Base-by-base conservation (phyloP, 106 monocot genomes). In the Dactylorhiza incarnata region DNA sequence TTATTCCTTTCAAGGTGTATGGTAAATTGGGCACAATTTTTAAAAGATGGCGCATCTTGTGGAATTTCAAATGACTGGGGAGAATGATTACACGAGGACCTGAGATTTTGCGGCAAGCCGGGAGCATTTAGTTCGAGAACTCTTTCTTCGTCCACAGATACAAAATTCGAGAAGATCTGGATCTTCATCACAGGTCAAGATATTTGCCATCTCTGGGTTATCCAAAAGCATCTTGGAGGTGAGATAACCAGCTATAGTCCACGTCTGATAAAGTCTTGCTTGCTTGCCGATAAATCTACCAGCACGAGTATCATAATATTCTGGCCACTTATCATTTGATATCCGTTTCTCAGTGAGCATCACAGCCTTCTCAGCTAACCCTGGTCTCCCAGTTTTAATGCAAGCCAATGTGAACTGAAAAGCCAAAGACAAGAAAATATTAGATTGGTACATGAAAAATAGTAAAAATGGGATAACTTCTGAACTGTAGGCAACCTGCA, bases 151-250 rank as follows among this genome's bases (percentile, higher is more conserved):
- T 10, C 83, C 77, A 75, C 86, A 91, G 16, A 86, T 80, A 25
- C 89, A 92, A 49, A 84, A 86, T 80, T 92, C 83, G 1, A 91
- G 83, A 78, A 95, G 89, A 68, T 91, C 89, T 0, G 91, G 79
- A 59, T 95, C 95, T 78, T 95, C 95, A 13, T 95, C 95, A 22
- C 88, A 93, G 24, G 85, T 93, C 77, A 95, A 78, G 52, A 93
- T 82, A 13, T 85, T 61, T 45, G 91, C 91, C 76, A 89, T 54
- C 45, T 91, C 87, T 5, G 94, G 94, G 44, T 85, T 83, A 77
- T 86, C 85, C 78, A 94, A 74, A 48, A 94, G 81, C 85, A 94
- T 80, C 74, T 89, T 94, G 23, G 94, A 91, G 7, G 85, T 80
- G 49, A 94, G 77, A 25, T 79, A 91, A 72, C 91, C 91, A 74